A percentile compares a stretch with the other conserved stretches of the same genome.
phyloP scores from a whole-genome alignment of 129 eudicot species.

The Tagetes patula region DNA sequence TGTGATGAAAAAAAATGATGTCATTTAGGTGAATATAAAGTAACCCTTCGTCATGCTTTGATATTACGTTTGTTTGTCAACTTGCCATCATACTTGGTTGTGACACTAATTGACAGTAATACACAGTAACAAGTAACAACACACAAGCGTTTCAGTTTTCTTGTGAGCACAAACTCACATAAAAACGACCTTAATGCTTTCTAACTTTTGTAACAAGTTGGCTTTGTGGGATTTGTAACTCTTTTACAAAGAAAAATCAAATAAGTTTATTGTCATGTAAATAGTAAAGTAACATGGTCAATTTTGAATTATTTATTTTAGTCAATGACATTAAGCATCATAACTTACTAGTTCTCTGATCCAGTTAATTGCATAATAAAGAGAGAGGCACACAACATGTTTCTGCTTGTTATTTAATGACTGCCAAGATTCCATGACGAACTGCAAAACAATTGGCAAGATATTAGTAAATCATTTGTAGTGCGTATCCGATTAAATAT shows the following conservation, averaged over 20 bases:
- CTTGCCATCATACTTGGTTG: conserved; percentile 23
- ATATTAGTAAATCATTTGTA: conserved; percentile 10
- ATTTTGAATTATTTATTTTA: not conserved
- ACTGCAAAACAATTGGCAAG: conserved; percentile 43
- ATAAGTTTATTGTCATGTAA: not conserved
- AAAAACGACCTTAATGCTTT: conserved; percentile 11
- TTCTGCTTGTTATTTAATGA: conserved; percentile 58
- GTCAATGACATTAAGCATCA: conserved; percentile 17
- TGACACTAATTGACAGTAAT: conserved; percentile 11
- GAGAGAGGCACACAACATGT: conserved; percentile 59
- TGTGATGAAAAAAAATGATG: conserved; percentile 26
- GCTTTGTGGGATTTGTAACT: not conserved
- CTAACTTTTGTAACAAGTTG: not conserved
- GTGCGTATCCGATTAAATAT: conserved; percentile 3
- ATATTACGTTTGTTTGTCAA: conserved; percentile 1
- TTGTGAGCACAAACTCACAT: conserved; percentile 5
- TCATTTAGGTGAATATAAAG: conserved; percentile 14
- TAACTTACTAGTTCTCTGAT: conserved; percentile 69
- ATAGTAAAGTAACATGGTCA: conserved; percentile 21
- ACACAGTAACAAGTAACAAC: not conserved
- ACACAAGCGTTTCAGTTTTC: conserved; percentile 1
- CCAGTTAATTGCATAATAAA: conserved; percentile 86
- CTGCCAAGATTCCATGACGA: conserved; percentile 48
- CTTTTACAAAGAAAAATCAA: not conserved
- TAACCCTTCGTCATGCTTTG: conserved; percentile 8